Evolutionary conservation across 2,329 filamentous ascomycete species (phyloP).

Genomic region (Cladophialophora exuberans): DNA sequence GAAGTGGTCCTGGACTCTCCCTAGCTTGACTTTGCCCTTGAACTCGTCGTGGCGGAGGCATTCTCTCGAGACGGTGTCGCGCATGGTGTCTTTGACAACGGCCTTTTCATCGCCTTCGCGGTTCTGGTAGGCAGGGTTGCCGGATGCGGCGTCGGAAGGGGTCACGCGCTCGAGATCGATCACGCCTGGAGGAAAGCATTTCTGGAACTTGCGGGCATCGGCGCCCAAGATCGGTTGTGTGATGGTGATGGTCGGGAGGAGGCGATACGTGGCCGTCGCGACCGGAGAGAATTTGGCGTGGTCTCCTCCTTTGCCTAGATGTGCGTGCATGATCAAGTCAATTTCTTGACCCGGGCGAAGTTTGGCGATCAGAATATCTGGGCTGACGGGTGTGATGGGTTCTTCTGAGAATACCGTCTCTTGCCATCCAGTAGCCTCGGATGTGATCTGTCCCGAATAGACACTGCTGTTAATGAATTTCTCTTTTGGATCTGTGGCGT

Average conservation of each 20-base stretch:
- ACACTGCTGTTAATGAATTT: slow-evolving; percentile 85
- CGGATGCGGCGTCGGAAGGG: slow-evolving; percentile 61
- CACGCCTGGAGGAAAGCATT: slow-evolving; percentile 87
- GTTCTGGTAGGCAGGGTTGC: slow-evolving; percentile 69
- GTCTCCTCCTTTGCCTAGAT: slow-evolving; percentile 91
- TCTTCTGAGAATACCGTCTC: slow-evolving; percentile 62
- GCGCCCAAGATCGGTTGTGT: slow-evolving; percentile 78
- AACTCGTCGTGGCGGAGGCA: slow-evolving; percentile 91
- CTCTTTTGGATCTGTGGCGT: slow-evolving; percentile 79
- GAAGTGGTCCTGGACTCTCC: slow-evolving; percentile 89
- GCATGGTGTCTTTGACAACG: slow-evolving; percentile 84
- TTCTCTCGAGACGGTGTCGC: slow-evolving; percentile 93
- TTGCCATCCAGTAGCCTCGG: slow-evolving; percentile 73
- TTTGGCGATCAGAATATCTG: slow-evolving; percentile 93
- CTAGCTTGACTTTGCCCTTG: slow-evolving; percentile 91
- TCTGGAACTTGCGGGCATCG: slow-evolving; percentile 85
- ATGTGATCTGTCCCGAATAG: slow-evolving; percentile 77
- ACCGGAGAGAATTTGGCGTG: slow-evolving; percentile 98
- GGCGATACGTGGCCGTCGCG: slow-evolving; percentile 88
- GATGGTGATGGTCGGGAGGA: slow-evolving; percentile 87
- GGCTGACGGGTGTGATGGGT: slow-evolving; percentile 77
- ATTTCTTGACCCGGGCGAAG: slow-evolving; percentile 88
- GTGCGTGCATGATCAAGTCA: slow-evolving; percentile 84
- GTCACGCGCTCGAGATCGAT: slow-evolving; percentile 78
- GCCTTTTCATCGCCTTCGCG: slow-evolving; percentile 82